A percentile compares a stretch with the other conserved stretches of the same genome.
phyloP scores from a whole-genome alignment of 2,329 filamentous ascomycete genomes.

The Ciborinia camelliae region DNA sequence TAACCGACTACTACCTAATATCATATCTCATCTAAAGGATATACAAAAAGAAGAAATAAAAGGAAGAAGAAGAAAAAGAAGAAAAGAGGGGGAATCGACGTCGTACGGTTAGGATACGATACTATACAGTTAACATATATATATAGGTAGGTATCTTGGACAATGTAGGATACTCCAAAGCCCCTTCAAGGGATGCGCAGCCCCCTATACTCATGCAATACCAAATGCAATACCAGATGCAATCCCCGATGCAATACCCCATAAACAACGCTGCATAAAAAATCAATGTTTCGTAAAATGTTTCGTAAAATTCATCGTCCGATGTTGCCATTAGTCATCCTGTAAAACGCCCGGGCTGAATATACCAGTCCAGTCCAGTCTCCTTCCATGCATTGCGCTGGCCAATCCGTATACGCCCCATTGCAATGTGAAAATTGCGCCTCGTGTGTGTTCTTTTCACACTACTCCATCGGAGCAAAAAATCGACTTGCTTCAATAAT shows the following conservation, averaged over 20 bases:
- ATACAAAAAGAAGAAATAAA: no score
- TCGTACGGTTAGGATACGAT: no score
- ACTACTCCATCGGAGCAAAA: slow-evolving; percentile 61
- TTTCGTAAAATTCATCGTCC: background rate
- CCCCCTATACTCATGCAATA: background rate
- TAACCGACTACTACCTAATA: no score
- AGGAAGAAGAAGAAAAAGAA: no score
- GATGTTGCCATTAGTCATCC: background rate
- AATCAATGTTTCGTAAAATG: background rate
- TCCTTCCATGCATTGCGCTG: background rate
- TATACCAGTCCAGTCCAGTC: background rate
- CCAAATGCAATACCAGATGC: no score
- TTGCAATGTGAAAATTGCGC: background rate
- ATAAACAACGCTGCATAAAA: background rate
- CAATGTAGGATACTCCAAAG: background rate
- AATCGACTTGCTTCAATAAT: slow-evolving; percentile 75
- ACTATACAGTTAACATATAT: no score
- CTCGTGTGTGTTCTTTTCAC: background rate
- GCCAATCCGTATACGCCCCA: background rate
- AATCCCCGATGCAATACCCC: background rate
- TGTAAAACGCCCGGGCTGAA: background rate
- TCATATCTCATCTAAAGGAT: no score
- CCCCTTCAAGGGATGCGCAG: background rate
- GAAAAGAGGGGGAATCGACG: no score
- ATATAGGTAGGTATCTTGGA: no score